Conservation (phyloP, 257 asterid species). For the Ophiorrhiza pumila region DNA sequence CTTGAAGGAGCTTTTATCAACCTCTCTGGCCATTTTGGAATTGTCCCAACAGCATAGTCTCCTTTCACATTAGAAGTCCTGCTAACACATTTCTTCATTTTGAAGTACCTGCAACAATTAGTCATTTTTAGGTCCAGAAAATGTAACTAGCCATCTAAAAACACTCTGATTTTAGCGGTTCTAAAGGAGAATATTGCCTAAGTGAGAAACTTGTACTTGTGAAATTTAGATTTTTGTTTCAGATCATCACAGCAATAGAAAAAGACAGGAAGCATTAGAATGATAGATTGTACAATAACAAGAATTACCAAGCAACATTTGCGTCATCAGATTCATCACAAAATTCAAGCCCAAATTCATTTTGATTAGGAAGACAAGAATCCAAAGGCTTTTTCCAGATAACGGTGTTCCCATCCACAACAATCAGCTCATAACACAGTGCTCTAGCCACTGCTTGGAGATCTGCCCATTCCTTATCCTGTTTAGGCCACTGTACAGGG, state of each 20-base stretch:
- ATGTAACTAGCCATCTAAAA: conserved; percentile 3
- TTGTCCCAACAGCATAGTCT: conserved; percentile 63
- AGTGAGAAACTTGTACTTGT: not conserved
- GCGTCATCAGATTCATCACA: conserved; percentile 82
- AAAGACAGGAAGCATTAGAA: conserved; percentile 1
- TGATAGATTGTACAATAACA: conserved; percentile 7
- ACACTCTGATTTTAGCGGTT: conserved; percentile 12
- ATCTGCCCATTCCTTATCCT: conserved; percentile 96
- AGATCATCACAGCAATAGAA: not conserved
- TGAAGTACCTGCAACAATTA: conserved; percentile 59
- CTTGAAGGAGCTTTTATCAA: conserved; percentile 68
- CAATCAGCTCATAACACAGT: conserved; percentile 82
- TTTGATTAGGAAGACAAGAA: conserved; percentile 76
- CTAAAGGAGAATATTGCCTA: conserved; percentile 4
- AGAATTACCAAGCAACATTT: conserved; percentile 69
- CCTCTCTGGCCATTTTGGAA: conserved; percentile 89
- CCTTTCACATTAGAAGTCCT: conserved; percentile 58
- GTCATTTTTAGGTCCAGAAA: conserved; percentile 8
- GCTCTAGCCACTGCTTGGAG: conserved; percentile 86
- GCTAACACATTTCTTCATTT: conserved; percentile 82
- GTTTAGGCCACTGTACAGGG: conserved; percentile 95
- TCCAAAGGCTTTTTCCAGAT: conserved; percentile 91
- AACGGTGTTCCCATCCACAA: conserved; percentile 92
- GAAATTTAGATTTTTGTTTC: not conserved
- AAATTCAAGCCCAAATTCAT: conserved; percentile 64